Percentiles rank a stretch among this genome's conserved stretches.
Conservation (phyloP, 257 asterid genomes). For the Lycium ferocissimum region DNA sequence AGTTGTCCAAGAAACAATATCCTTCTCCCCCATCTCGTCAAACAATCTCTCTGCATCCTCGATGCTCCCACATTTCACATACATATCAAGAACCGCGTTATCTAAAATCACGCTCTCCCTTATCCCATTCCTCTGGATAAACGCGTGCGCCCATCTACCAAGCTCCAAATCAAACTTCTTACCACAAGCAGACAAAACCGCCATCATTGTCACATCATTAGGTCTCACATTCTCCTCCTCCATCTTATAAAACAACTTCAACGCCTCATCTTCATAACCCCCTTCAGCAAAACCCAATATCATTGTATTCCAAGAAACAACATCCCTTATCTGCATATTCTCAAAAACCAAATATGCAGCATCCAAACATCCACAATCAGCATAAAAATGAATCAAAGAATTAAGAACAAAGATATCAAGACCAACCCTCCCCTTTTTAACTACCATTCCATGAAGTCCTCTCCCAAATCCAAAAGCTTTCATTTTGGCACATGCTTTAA, state of each 20-base stretch:
- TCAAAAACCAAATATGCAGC: slow-evolving; percentile 60
- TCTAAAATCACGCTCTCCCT: slow-evolving; percentile 49
- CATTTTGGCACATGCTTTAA: slow-evolving; percentile 71
- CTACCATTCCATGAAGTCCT: slow-evolving; percentile 77
- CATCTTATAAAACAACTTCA: slow-evolving; percentile 62
- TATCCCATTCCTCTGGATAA: slow-evolving; percentile 58
- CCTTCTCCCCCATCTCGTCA: slow-evolving; percentile 64
- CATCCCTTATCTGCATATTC: slow-evolving; percentile 63
- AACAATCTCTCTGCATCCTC: slow-evolving; percentile 60
- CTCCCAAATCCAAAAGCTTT: slow-evolving; percentile 54
- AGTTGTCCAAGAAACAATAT: slow-evolving; percentile 71
- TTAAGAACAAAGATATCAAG: slow-evolving; percentile 67
- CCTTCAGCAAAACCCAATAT: slow-evolving; percentile 66
- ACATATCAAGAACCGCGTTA: slow-evolving; percentile 82
- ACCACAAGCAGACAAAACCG: slow-evolving; percentile 65
- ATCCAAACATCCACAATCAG: slow-evolving; percentile 64
- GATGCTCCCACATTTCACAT: slow-evolving; percentile 69
- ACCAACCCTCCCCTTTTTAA: slow-evolving; percentile 59
- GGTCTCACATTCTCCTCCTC: slow-evolving; percentile 62
- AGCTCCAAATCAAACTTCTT: slow-evolving; percentile 61
- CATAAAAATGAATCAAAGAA: slow-evolving; percentile 69
- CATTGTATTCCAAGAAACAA: slow-evolving; percentile 87
- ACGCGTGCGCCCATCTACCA: slow-evolving; percentile 67
- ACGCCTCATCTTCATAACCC: slow-evolving; percentile 55
- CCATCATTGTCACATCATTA: slow-evolving; percentile 71